Conservation (phyloP, 352 stramenopile genomes). For the Globisporangium lucens region DNA sequence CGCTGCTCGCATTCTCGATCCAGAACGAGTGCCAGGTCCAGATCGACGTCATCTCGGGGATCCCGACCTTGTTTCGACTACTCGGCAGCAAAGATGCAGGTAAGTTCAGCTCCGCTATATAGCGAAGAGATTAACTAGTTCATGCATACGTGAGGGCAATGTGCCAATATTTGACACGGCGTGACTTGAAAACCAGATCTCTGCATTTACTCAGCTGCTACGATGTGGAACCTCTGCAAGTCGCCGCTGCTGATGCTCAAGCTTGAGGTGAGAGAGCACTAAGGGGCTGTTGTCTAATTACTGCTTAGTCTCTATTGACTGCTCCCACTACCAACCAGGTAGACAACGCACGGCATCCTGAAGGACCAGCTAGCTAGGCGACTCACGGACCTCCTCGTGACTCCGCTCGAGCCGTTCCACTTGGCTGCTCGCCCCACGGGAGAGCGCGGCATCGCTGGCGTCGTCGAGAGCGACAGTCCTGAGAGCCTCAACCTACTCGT, state of each 20-base stretch:
- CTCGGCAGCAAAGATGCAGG: constrained; percentile 39
- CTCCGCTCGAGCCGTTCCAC: constrained; percentile 45
- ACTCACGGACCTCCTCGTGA: constrained; percentile 51
- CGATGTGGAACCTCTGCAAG: constrained; percentile 72
- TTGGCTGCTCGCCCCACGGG: constrained; percentile 36
- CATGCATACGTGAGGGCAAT: not conserved
- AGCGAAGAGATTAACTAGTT: not conserved
- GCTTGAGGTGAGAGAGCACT: constrained; percentile 37
- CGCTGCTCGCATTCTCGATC: constrained; percentile 61
- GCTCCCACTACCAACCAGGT: not conserved
- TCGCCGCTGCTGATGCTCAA: constrained; percentile 58
- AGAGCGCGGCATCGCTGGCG: constrained; percentile 37
- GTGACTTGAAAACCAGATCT: constrained; percentile 24
- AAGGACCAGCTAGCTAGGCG: constrained; percentile 48
- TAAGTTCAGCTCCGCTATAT: not conserved
- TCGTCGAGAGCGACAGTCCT: constrained; percentile 47
- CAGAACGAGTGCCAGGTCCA: constrained; percentile 73
- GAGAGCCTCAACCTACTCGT: constrained; percentile 64
- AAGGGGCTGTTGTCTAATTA: too few relatives aligned
- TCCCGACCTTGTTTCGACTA: constrained; percentile 44
- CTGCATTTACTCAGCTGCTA: constrained; percentile 41
- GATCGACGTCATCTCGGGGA: constrained; percentile 44
- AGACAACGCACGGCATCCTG: constrained; percentile 66
- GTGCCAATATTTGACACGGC: not conserved
- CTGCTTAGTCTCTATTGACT: not conserved